A percentile compares a stretch with the other conserved stretches of the same genome.
Evolutionary conservation across 305 asterid genomes (phyloP).

Genomic region (Ajuga reptans): DNA sequence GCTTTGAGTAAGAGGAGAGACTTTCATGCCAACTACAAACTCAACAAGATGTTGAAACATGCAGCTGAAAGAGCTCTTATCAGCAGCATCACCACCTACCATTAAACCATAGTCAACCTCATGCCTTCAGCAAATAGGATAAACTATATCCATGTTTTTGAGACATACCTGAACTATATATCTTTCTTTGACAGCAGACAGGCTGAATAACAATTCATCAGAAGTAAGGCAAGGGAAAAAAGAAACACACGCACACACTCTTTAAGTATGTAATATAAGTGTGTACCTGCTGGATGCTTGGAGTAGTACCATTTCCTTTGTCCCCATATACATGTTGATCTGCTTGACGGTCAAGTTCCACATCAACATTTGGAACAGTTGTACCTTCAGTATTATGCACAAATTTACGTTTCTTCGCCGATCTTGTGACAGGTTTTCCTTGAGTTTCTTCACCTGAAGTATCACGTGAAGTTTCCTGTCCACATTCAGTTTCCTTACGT

Average conservation of each 20-base stretch:
- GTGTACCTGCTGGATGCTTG: slow-evolving; percentile 36
- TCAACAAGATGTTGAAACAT: slow-evolving; percentile 68
- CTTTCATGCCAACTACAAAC: slow-evolving; percentile 62
- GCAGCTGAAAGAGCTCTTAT: slow-evolving; percentile 41
- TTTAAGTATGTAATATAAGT: slow-evolving; percentile 4
- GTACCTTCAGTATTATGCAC: slow-evolving; percentile 17
- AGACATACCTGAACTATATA: slow-evolving; percentile 44
- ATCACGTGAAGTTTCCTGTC: slow-evolving; percentile 17
- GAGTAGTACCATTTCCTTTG: slow-evolving; percentile 26
- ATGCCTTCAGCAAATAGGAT: background rate
- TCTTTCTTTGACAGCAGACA: slow-evolving; percentile 50
- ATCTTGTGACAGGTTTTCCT: slow-evolving; percentile 4
- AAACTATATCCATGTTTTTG: background rate
- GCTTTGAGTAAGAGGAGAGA: slow-evolving; percentile 42
- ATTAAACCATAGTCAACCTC: slow-evolving; percentile 20
- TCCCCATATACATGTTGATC: slow-evolving; percentile 25
- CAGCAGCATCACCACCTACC: slow-evolving; percentile 43
- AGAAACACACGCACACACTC: background rate
- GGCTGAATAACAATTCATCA: slow-evolving; percentile 47
- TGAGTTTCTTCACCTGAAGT: slow-evolving; percentile 23
- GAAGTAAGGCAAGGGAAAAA: slow-evolving; percentile 22
- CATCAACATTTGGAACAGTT: slow-evolving; percentile 17
- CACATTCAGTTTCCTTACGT: slow-evolving; percentile 11
- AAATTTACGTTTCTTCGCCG: slow-evolving; percentile 26
- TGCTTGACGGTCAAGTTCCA: slow-evolving; percentile 30